Percentiles rank a stretch among this genome's conserved stretches.
phyloP scores from a whole-genome alignment of 306 rosid genomes.

The Quercus alba region DNA sequence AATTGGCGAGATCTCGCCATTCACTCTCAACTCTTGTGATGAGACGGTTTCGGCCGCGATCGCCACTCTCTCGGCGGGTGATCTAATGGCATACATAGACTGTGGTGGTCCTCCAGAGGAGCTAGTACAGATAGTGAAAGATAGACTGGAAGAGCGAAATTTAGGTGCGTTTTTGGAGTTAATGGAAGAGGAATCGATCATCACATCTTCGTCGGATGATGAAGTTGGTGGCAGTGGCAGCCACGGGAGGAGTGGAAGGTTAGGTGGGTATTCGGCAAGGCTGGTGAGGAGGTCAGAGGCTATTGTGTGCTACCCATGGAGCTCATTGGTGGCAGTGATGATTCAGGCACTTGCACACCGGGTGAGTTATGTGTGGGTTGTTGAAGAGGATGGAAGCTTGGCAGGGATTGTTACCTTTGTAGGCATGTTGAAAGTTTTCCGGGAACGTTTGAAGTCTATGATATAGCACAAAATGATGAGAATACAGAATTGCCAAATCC shows the following conservation, averaged over 20 bases:
- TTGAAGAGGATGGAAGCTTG: conserved; percentile 66
- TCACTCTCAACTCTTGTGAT: conserved; percentile 52
- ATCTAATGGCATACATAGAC: conserved; percentile 65
- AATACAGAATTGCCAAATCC: neutral
- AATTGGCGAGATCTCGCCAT: conserved; percentile 76
- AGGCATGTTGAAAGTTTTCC: conserved; percentile 61
- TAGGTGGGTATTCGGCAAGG: conserved; percentile 53
- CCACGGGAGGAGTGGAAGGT: conserved; percentile 44
- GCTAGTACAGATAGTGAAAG: conserved; percentile 59
- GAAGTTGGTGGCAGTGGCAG: conserved; percentile 28
- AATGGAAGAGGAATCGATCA: conserved; percentile 46
- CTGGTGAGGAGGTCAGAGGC: conserved; percentile 62
- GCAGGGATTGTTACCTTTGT: conserved; percentile 64
- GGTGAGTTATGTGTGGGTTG: conserved; percentile 80
- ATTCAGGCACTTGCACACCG: conserved; percentile 82
- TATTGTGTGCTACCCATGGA: conserved; percentile 68
- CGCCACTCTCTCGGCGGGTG: conserved; percentile 70
- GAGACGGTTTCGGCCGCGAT: conserved; percentile 50
- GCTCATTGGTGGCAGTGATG: conserved; percentile 88
- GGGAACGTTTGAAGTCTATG: conserved; percentile 51
- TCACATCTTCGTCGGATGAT: conserved; percentile 71
- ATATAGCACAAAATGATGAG: conserved; percentile 1
- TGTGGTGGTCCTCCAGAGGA: conserved; percentile 74
- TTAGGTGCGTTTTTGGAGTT: conserved; percentile 47
- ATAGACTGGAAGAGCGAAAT: conserved; percentile 49